Conservation (phyloP, 768 basidiomycete species). For the Boletus subparvulus region DNA sequence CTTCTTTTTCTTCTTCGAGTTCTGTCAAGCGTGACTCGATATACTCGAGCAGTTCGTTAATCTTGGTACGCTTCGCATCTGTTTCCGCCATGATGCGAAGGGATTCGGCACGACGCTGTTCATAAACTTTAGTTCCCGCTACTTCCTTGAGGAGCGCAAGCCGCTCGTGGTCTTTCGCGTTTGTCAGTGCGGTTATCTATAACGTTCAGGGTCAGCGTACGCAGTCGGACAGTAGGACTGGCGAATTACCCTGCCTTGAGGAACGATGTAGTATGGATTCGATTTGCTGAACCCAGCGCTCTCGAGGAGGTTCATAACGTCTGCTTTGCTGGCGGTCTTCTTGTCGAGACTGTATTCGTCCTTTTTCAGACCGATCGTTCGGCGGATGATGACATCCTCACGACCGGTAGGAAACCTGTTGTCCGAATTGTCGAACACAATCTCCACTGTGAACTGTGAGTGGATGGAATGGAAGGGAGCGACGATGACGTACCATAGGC, state of each 20-base stretch:
- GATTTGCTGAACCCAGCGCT: conserved; percentile 96
- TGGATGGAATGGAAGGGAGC: background rate
- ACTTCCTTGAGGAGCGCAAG: conserved; percentile 96
- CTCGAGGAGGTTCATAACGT: conserved; percentile 96
- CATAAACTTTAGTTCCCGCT: conserved; percentile 97
- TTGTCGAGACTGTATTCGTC: conserved; percentile 97
- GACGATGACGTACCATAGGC: conserved; percentile 68
- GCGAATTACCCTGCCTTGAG: conserved; percentile 85
- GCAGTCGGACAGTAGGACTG: background rate
- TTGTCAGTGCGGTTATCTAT: conserved; percentile 93
- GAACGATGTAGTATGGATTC: conserved; percentile 99
- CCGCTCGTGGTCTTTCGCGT: conserved; percentile 94
- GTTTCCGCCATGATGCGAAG: conserved; percentile 98
- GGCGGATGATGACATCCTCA: conserved; percentile 81
- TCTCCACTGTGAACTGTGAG: conserved; percentile 57
- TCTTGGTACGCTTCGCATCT: conserved; percentile 88
- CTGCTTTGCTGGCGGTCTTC: conserved; percentile 93
- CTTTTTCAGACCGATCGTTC: conserved; percentile 97
- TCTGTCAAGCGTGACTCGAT: conserved; percentile 89
- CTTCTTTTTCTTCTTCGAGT: conserved; percentile 97
- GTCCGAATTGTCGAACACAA: conserved; percentile 94
- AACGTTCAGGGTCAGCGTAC: conserved; percentile 5
- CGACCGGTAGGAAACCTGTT: conserved; percentile 91
- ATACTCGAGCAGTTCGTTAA: conserved; percentile 83
- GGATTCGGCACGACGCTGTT: conserved; percentile 88